Evolutionary conservation across 768 basidiomycete species (phyloP), one percentile per base, ranked within the genome.

Genomic region (Coprinellus micaceus): DNA sequence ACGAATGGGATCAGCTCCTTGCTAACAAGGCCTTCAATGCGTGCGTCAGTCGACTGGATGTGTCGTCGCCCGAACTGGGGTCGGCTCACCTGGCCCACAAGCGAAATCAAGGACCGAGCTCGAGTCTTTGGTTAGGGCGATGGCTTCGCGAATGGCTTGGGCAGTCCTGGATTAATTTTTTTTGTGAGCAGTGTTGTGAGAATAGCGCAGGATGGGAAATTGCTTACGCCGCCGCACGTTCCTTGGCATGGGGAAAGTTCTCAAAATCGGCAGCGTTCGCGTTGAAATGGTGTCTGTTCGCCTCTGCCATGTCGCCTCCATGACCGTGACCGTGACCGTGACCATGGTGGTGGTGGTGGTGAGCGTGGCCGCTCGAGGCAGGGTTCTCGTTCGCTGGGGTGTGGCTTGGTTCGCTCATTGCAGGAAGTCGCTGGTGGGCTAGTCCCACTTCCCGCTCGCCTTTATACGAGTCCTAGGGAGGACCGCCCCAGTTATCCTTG

Each of bases 31-130:
- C 88, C 88, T 88, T n/a, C 13, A 41, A 19, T 2, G 15, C 48
- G 22, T 24, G 21, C 29, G 40, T n/a, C 15, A 4, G 9, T 22
- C 17, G 12, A 39, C 33, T n/a, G n/a, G n/a, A n/a, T n/a, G 33
- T 6, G 33, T 33, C 33, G 6, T 6, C 33, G 7, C 6, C n/a
- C n/a, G n/a, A n/a, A n/a, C n/a, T 33, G 33, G 33, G n/a, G n/a
- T n/a, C n/a, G 33, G 13, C 52, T 26, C 52, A 83, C 85, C 87
- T 57, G 79, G 81, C 11, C 88, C 86, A 64, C 87, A 89, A 4
- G 87, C 87, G 61, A 77, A 89, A 59, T 89, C 88, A 74, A 90
- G 69, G 22, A 83, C 73, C 3, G 68, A 72, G 7, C 86, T 88
- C 11, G 56, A 61, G 40, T 79, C 75, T 45, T 79, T 77, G 52